Evolutionary conservation across 345 rosid genomes (phyloP).

Genomic region (Populus alba): DNA sequence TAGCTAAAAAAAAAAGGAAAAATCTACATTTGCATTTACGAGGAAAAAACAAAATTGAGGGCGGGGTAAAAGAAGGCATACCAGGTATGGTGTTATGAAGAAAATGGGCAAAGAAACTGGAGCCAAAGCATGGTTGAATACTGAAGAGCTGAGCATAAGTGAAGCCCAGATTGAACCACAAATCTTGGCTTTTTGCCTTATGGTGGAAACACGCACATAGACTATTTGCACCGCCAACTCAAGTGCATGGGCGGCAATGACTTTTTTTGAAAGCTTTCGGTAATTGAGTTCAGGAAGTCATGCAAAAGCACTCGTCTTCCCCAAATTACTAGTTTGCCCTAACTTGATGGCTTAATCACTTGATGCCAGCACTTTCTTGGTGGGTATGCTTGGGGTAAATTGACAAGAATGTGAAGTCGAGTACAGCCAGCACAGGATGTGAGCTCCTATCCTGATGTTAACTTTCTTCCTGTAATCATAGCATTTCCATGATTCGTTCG

Average conservation of each 20-base stretch:
- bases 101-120: not conserved
- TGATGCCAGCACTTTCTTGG: not conserved
- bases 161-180: not conserved
- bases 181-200: not conserved
- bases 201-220: not conserved
- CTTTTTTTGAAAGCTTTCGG: not conserved
- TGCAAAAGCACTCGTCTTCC: not conserved
- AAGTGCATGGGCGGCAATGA: slow-evolving; percentile 6
- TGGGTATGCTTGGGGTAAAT: not conserved
- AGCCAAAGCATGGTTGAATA: not conserved
- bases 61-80: not conserved
- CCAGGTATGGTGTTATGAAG: not conserved
- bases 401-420: not conserved
- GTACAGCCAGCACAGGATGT: not conserved
- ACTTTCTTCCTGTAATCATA: not conserved
- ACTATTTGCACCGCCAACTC: not conserved
- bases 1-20: not conserved
- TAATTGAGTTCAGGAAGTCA: not conserved
- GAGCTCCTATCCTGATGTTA: not conserved
- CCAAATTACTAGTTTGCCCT: slow-evolving; percentile 3
- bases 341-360: not conserved
- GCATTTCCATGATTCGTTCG: not conserved
- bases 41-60: not conserved
- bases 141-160: not conserved
- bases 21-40: not conserved